Evolutionary conservation across 495 filamentous ascomycete genomes (phyloP).

Genomic region (Parmelia sp.): DNA sequence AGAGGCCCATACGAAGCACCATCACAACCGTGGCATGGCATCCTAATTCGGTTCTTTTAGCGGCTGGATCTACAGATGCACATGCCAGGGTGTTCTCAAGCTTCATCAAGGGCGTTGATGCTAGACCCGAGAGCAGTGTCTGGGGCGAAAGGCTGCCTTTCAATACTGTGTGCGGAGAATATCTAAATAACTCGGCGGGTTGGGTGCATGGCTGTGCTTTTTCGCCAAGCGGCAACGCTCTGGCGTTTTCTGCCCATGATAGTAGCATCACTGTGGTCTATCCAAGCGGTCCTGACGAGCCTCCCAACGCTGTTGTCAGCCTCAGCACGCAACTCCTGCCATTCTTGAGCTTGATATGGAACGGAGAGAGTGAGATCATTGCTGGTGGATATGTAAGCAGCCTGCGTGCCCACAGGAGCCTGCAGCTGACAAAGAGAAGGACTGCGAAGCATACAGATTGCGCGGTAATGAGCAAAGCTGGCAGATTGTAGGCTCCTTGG

Average conservation of each 20-base stretch:
- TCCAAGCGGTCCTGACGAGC: constrained; percentile 84
- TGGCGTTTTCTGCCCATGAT: constrained; percentile 90
- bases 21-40: constrained; percentile 94
- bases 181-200: constrained; percentile 85
- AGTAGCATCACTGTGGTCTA: constrained; percentile 96
- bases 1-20: constrained; percentile 95
- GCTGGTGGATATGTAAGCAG: constrained; percentile 74
- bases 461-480: constrained; percentile 76
- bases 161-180: constrained; percentile 97
- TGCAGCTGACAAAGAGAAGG: constrained; percentile 36
- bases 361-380: constrained; percentile 84
- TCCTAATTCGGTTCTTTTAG: constrained; percentile 90
- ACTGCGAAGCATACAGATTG: constrained; percentile 92
- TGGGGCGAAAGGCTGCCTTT: constrained; percentile 96
- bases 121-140: constrained; percentile 74
- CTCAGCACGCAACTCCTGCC: constrained; percentile 84
- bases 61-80: constrained; percentile 92
- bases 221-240: constrained; percentile 81
- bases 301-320: constrained; percentile 80
- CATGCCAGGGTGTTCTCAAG: constrained; percentile 91
- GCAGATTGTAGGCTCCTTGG: constrained; percentile 77
- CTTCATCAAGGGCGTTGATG: constrained; percentile 92
- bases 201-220: constrained; percentile 92
- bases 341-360: constrained; percentile 89
- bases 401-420: background rate